Evolutionary conservation across 2,329 filamentous ascomycete species (phyloP), one percentile per base, ranked within the genome.

Genomic region (Metarhizium sp.): DNA sequence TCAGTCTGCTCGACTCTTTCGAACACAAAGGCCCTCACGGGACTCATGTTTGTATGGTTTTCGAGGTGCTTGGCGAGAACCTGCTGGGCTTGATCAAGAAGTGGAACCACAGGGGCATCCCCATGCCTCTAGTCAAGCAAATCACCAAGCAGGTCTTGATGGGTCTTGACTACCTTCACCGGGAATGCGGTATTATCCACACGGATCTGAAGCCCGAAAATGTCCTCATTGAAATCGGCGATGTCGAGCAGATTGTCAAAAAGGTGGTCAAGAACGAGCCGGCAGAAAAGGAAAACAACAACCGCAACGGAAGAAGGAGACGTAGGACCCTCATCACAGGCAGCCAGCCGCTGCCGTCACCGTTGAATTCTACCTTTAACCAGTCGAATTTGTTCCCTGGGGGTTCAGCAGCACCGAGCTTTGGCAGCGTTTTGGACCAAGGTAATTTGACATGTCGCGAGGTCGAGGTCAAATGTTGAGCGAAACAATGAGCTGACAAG

Each of bases 161-260:
- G 32, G 94, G 94, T 45, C 79, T 99, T 60, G 94, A 99, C 72
- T 97, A 97, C 69, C 81, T 99, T 43, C 94, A 99, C 71, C 86
- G 94, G 64, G 92, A 99, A 74, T 99, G 94, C 73, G 94, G 94
- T 67, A 97, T 99, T 74, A 96, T 99, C 67, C 94, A 99, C 73
- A 97, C 94, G 58, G 92, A 96, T 69, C 75, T 97, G 63, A 96
- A 99, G 73, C 94, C 94, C 50, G 94, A 99, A 70, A 99, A 99
- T 67, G 94, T 99, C 36, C 78, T 99, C 61, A 97, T 99, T 69
- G 94, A 99, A 74, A 97, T 99, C 67, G 94, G 94, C 62, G 94
- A 99, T 64, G 94, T 99, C 51, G 94, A 99, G 76, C 90, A 97
- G 72, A 97, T 97, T 59, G 94, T 99, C 57, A 92, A 96, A 73